These are phyloP conservation scores for Emergomyces orientalis DNA, from an alignment of 2,329 filamentous ascomycete genomes.

Conservation along the genomic window DNA sequence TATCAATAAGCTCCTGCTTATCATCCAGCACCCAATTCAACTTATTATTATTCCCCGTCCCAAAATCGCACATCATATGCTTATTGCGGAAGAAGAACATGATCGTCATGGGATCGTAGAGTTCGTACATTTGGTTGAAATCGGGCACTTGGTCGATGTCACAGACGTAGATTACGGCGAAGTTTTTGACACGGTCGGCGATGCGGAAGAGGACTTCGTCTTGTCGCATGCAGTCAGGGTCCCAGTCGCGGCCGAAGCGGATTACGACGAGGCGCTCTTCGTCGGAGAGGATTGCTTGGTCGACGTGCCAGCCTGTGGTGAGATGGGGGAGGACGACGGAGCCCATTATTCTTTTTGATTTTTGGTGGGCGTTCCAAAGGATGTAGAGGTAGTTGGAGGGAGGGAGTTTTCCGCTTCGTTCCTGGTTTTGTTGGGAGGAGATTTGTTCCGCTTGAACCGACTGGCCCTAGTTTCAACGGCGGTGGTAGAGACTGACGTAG, in stretches of 20 bases:
- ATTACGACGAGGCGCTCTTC: conserved; percentile 90
- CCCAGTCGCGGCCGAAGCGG: conserved; percentile 80
- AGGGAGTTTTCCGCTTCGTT: too few species aligned
- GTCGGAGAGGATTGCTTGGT: conserved; percentile 86
- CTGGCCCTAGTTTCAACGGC: neutral
- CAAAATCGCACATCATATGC: conserved; percentile 60
- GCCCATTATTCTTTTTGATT: conserved; percentile 45
- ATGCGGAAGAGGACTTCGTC: conserved; percentile 95
- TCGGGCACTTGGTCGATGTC: conserved; percentile 79
- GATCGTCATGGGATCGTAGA: conserved; percentile 85
- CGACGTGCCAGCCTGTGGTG: conserved; percentile 90
- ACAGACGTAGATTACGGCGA: conserved; percentile 71
- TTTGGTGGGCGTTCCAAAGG: neutral
- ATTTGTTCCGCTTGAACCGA: neutral
- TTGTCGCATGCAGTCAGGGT: conserved; percentile 69
- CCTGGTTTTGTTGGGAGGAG: too few species aligned
- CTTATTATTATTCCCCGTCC: conserved; percentile 98
- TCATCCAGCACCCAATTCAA: conserved; percentile 94
- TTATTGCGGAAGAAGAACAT: conserved; percentile 99
- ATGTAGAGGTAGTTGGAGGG: neutral
- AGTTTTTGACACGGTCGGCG: conserved; percentile 77
- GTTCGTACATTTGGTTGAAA: conserved; percentile 92
- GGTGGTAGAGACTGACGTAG: neutral
- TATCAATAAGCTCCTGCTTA: conserved; percentile 97
- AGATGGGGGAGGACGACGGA: conserved; percentile 90